phyloP scores from a whole-genome alignment of 305 asterid genomes.

The Solanum hybrid region DNA sequence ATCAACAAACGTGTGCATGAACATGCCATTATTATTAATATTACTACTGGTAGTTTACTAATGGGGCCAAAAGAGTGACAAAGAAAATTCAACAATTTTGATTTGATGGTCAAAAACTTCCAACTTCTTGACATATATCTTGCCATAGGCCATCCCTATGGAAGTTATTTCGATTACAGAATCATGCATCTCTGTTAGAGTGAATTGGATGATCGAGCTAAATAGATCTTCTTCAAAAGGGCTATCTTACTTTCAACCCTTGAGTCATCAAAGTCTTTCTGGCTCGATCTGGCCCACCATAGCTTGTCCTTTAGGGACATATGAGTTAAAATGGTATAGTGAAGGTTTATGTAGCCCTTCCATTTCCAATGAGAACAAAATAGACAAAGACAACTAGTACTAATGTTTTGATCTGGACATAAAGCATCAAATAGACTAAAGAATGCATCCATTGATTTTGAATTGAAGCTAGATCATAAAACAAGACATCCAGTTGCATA shows the following conservation, averaged over 20 bases:
- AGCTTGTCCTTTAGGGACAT: background rate
- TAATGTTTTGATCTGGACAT: background rate
- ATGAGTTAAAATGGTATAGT: background rate
- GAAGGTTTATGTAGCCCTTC: background rate
- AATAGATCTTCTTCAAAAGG: background rate
- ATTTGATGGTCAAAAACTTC: background rate
- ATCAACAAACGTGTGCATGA: slow-evolving; percentile 13
- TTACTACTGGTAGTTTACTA: background rate
- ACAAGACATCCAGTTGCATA: background rate
- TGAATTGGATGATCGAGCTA: background rate
- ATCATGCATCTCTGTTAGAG: background rate
- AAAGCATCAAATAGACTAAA: background rate
- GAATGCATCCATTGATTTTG: background rate
- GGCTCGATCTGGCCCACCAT: background rate
- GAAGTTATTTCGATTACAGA: background rate
- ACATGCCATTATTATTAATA: slow-evolving; percentile 1
- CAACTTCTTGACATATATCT: background rate
- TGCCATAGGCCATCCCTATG: background rate
- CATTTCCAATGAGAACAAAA: background rate
- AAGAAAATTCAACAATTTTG: background rate
- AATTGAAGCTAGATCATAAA: background rate
- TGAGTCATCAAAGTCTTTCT: background rate
- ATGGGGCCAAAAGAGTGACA: background rate
- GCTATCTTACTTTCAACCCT: background rate
- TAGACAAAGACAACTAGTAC: background rate